Evolutionary conservation across 306 rosid species (phyloP).

Genomic region (Mimosa pudica): DNA sequence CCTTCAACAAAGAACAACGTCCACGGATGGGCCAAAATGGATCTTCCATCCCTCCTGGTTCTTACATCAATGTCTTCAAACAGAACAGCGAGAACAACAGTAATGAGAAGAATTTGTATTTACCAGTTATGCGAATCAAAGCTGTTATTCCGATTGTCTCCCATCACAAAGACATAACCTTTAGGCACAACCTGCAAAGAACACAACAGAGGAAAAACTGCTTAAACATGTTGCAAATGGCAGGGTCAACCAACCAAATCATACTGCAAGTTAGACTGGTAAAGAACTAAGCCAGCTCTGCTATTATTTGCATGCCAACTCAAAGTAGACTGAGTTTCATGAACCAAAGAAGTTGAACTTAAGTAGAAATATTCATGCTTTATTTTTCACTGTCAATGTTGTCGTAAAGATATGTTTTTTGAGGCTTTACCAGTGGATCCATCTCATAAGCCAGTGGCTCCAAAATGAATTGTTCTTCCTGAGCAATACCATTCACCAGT

Average conservation of each 20-base stretch:
- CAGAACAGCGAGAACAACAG: constrained; percentile 36
- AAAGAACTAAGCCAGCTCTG: not conserved
- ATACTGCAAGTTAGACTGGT: not conserved
- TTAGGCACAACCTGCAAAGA: constrained; percentile 83
- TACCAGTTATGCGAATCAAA: constrained; percentile 97
- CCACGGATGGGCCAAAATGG: constrained; percentile 31
- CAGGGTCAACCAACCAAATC: constrained; percentile 18
- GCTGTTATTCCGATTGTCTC: constrained; percentile 95
- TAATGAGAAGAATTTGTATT: constrained; percentile 24
- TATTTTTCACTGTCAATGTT: not conserved
- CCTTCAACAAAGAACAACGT: constrained; percentile 36
- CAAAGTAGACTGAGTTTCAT: not conserved
- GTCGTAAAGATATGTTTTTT: not conserved
- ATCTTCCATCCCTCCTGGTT: constrained; percentile 28
- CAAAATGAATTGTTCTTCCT: constrained; percentile 65
- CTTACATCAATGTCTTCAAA: constrained; percentile 24
- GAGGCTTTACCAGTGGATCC: constrained; percentile 61
- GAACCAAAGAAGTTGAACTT: not conserved
- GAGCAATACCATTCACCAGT: constrained; percentile 70
- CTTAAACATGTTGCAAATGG: constrained; percentile 8
- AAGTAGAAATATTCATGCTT: not conserved
- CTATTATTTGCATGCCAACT: not conserved
- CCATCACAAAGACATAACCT: constrained; percentile 92
- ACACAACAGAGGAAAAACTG: not conserved
- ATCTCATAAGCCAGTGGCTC: constrained; percentile 87